Conservation (phyloP, 192 early-diverging fungal species). For the Gamsiella multidivaricata region DNA sequence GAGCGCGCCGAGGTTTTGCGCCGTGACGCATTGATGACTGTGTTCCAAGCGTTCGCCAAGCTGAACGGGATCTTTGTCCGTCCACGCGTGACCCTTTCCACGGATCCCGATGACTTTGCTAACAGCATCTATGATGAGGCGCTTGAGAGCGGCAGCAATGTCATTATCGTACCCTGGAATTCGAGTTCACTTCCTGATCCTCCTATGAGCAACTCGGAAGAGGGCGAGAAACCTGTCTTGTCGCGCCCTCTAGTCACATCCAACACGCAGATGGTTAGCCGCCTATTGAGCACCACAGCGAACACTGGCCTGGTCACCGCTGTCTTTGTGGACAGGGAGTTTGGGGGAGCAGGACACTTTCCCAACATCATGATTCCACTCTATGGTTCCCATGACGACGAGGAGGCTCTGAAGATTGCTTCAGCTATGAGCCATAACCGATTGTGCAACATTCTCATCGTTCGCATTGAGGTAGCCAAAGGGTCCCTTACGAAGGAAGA, state of each 20-base stretch:
- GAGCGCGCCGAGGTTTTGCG: conserved; percentile 72
- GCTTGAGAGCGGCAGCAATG: conserved; percentile 60
- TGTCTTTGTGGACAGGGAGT: conserved; percentile 45
- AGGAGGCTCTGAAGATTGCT: conserved; percentile 41
- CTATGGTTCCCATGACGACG: conserved; percentile 40
- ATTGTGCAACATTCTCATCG: conserved; percentile 33
- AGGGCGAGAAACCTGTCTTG: conserved; percentile 26
- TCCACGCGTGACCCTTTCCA: conserved; percentile 69
- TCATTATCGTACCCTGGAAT: conserved; percentile 79
- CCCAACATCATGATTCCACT: conserved; percentile 39
- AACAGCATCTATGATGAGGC: conserved; percentile 68
- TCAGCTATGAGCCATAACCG: conserved; percentile 44
- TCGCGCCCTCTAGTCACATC: conserved; percentile 39
- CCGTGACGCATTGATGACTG: conserved; percentile 81
- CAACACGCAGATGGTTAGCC: conserved; percentile 38
- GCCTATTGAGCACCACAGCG: conserved; percentile 22
- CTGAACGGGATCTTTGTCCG: conserved; percentile 75
- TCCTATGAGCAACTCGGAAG: conserved; percentile 10
- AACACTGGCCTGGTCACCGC: conserved; percentile 30
- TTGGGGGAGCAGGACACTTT: conserved; percentile 44
- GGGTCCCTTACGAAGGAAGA: neutral
- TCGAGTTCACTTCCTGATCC: conserved; percentile 49
- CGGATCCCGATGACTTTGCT: conserved; percentile 73
- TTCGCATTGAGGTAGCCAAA: conserved; percentile 21
- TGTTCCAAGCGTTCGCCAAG: conserved; percentile 85